These are phyloP conservation scores for Puccinia coronata DNA, from an alignment of 1,284 basidiomycete genomes.

Conservation along the genomic window DNA sequence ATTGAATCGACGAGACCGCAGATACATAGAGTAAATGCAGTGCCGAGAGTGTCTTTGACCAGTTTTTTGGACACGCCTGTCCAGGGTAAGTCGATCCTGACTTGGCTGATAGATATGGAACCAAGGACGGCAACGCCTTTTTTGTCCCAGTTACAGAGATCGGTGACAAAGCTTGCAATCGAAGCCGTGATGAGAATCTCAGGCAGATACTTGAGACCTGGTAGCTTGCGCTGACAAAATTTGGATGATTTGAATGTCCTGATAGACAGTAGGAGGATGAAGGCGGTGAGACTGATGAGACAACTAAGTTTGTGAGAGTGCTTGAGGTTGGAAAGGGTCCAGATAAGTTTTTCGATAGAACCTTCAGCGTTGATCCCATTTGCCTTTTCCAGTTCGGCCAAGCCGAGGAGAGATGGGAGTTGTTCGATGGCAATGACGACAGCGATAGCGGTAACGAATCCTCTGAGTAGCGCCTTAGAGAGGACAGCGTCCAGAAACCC, in stretches of 20 bases:
- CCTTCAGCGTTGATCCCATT: conserved; percentile 64
- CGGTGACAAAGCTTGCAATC: conserved; percentile 69
- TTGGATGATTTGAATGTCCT: conserved; percentile 63
- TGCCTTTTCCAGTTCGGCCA: conserved; percentile 65
- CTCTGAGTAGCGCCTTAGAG: conserved; percentile 67
- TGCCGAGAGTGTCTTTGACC: conserved; percentile 44
- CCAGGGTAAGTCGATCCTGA: conserved; percentile 45
- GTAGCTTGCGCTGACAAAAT: conserved; percentile 69
- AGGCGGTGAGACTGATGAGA: conserved; percentile 68
- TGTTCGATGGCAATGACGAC: conserved; percentile 67
- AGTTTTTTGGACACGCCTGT: conserved; percentile 31
- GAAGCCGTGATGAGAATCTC: conserved; percentile 76
- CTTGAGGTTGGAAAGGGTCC: conserved; percentile 70
- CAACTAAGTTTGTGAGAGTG: conserved; percentile 70
- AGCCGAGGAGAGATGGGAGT: conserved; percentile 65
- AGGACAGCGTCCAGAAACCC: conserved; percentile 94
- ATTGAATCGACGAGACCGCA: conserved; percentile 68
- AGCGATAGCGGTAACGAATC: conserved; percentile 76
- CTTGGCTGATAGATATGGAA: conserved; percentile 49
- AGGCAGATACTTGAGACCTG: conserved; percentile 78
- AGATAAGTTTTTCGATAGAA: conserved; percentile 74
- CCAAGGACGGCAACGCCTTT: conserved; percentile 80
- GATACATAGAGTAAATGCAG: conserved; percentile 46
- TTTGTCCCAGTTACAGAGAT: conserved; percentile 72
- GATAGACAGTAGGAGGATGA: conserved; percentile 69